phyloP scores from a whole-genome alignment of 331 rosid genomes.

The Erythrophleum ivorense region DNA sequence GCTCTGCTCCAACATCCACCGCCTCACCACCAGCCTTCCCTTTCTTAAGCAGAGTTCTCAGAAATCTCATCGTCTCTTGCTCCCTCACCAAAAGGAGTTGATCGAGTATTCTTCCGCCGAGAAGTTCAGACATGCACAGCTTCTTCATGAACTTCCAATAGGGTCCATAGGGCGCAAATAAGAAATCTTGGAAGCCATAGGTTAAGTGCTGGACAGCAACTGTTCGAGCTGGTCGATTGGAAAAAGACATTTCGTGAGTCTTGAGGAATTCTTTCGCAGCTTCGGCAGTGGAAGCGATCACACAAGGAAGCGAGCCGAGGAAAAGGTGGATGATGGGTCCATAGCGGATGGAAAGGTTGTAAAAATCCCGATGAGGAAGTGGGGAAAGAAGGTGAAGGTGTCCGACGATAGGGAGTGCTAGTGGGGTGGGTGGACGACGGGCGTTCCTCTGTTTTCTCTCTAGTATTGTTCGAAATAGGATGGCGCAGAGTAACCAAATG shows the following conservation, averaged over 20 bases:
- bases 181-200: conserved; percentile 47
- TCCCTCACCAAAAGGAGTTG: conserved; percentile 37
- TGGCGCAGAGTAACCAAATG: conserved; percentile 31
- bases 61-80: conserved; percentile 41
- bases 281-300: conserved; percentile 56
- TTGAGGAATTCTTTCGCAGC: conserved; percentile 53
- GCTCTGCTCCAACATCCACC: conserved; percentile 40
- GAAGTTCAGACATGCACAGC: conserved; percentile 57
- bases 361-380: conserved; percentile 52
- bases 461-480: conserved; percentile 41
- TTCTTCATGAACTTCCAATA: conserved; percentile 62
- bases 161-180: conserved; percentile 53
- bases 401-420: conserved; percentile 55
- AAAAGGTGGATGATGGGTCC: conserved; percentile 54
- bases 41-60: conserved; percentile 22
- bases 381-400: conserved; percentile 56
- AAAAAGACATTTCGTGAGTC: conserved; percentile 50
- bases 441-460: conserved; percentile 33
- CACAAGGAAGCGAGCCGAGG: conserved; percentile 51
- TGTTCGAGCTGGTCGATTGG: conserved; percentile 39
- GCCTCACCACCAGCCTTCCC: conserved; percentile 35
- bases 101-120: conserved; percentile 40
- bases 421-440: conserved; percentile 52
- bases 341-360: conserved; percentile 49
- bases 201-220: conserved; percentile 41